Percentiles rank a stretch among this genome's conserved stretches.
Conservation (phyloP, 208 protist species). For the Trypanosoma lewisi region DNA sequence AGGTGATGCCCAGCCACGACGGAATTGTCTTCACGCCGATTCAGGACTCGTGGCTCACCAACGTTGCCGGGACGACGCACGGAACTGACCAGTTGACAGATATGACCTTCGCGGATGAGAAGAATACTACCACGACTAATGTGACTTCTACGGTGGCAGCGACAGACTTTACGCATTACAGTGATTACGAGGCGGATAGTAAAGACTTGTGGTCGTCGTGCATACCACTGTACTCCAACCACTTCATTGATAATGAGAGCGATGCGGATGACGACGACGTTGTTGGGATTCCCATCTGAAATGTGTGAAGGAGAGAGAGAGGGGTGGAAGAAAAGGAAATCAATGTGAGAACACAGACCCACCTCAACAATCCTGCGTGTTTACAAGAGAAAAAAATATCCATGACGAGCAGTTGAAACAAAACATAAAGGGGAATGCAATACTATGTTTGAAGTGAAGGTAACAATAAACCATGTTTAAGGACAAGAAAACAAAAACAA, state of each 20-base stretch:
- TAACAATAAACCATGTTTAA: not conserved
- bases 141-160: not conserved
- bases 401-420: constrained; percentile 18
- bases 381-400: constrained; percentile 15
- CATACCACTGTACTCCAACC: not conserved
- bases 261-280: not conserved
- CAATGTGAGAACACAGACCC: not conserved
- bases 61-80: not conserved
- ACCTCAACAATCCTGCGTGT: not conserved
- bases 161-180: not conserved
- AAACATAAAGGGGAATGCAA: constrained; percentile 21
- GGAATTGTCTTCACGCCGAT: constrained; percentile 2
- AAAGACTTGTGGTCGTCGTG: not conserved
- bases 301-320: not conserved
- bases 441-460: constrained; percentile 11
- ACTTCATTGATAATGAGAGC: not conserved
- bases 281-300: not conserved
- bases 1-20: not conserved
- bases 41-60: constrained; percentile 9
- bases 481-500: not conserved
- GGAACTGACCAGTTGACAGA: not conserved
- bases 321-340: not conserved
- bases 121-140: not conserved
- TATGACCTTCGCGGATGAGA: not conserved
- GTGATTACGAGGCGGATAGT: not conserved